Conservation (phyloP, 192 early-diverging fungal species). For the Linnemannia elongata region DNA sequence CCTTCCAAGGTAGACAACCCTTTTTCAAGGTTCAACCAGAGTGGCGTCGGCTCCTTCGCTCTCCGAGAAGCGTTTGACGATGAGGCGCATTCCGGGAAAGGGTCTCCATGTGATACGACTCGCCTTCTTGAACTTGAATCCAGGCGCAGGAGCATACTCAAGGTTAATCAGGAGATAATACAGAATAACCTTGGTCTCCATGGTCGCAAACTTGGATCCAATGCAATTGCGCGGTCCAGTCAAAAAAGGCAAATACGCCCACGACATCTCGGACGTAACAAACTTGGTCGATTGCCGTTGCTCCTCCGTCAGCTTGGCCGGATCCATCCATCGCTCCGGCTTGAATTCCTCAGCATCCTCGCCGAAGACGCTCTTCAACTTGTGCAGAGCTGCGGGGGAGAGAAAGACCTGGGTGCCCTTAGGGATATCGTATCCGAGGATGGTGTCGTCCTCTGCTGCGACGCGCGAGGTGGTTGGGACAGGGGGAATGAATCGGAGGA, state of each 20-base stretch:
- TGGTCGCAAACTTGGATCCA: constrained; percentile 68
- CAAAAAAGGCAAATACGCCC: constrained; percentile 61
- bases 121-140: constrained; percentile 57
- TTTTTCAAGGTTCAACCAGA: not conserved
- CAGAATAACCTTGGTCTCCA: constrained; percentile 69
- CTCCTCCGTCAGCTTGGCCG: constrained; percentile 11
- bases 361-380: constrained; percentile 59
- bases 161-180: constrained; percentile 59
- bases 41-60: not conserved
- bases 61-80: constrained; percentile 28
- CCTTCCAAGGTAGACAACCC: not conserved
- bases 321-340: constrained; percentile 68
- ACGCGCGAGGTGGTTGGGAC: constrained; percentile 65
- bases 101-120: constrained; percentile 63
- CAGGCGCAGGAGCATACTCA: constrained; percentile 58
- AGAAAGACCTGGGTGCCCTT: constrained; percentile 61
- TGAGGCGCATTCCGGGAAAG: constrained; percentile 58
- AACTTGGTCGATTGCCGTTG: constrained; percentile 17
- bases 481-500: constrained; percentile 64
- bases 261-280: constrained; percentile 40
- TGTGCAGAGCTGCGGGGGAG: constrained; percentile 57
- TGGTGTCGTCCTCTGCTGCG: constrained; percentile 42
- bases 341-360: constrained; percentile 65
- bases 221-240: constrained; percentile 69
- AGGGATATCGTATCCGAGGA: constrained; percentile 62